These are phyloP conservation scores for Penicillium sumatraense DNA, from an alignment of 2,329 filamentous ascomycete species.

Conservation along the genomic window DNA sequence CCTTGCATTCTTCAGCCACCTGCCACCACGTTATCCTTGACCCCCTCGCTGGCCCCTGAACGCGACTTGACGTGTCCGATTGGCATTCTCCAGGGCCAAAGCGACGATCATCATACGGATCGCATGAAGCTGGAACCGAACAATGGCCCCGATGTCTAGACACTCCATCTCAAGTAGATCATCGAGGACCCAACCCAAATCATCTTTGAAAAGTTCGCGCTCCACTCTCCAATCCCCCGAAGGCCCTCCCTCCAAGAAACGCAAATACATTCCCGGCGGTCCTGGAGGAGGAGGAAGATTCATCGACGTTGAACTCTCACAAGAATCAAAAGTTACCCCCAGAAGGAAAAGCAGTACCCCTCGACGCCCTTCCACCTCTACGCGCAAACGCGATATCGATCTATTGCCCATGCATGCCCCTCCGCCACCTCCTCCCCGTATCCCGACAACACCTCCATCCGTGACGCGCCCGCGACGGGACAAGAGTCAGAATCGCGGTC, in stretches of 20 bases:
- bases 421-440: constrained; percentile 33
- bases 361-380: constrained; percentile 47
- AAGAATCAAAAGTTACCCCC: constrained; percentile 20
- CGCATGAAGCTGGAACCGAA: constrained; percentile 13
- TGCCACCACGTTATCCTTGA: neutral
- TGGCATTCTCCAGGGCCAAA: constrained; percentile 19
- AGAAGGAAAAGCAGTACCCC: constrained; percentile 29
- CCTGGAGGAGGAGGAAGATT: constrained; percentile 85
- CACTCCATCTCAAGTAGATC: constrained; percentile 31
- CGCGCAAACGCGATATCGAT: constrained; percentile 55
- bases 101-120: constrained; percentile 18
- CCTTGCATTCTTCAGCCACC: neutral
- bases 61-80: constrained; percentile 25
- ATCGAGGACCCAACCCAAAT: constrained; percentile 36
- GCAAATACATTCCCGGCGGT: constrained; percentile 83
- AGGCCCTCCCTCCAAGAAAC: constrained; percentile 71
- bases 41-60: constrained; percentile 13
- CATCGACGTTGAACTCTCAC: constrained; percentile 69
- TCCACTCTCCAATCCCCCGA: constrained; percentile 36
- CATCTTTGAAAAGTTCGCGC: constrained; percentile 36
- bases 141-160: constrained; percentile 40
- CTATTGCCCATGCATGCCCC: constrained; percentile 27
- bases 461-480: constrained; percentile 46
- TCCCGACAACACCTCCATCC: constrained; percentile 43
- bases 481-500: constrained; percentile 58